Evolutionary conservation across 441 rosid species (phyloP), one percentile per base, ranked within the genome.

Genomic region (Lepidium campestre): DNA sequence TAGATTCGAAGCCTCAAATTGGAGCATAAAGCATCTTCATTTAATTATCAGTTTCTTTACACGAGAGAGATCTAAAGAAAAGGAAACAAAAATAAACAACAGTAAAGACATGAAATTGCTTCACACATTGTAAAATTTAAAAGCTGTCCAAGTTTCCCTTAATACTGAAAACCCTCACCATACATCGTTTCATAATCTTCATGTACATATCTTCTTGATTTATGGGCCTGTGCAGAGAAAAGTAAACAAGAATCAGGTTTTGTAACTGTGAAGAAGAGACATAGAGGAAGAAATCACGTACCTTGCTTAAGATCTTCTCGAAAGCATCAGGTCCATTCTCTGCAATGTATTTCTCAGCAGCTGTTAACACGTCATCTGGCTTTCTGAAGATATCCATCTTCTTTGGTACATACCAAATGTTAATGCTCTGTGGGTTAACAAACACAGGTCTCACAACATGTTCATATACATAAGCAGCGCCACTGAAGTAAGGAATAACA

Each of bases 401-500:
- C 78, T 73, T 81, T 1, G 97, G 97, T 22, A 88, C 81, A 73
- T 90, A 90, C 97, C 96, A 90, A 68, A 90, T 82, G 39, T 87
- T 93, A 68, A 93, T 70, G 36, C 87, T 83, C 27, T 75, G 84
- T 2, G 86, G 94, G 62, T 90, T 88, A 55, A 85, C 41, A 57
- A 86, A 85, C 72, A 93, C 34, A 42, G 94, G 96, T 71, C 96
- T 90, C 70, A 93, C 79, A 62, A 84, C 82, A 70, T 85, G 96
- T 65, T 91, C 89, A 49, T 93, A 93, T 15, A 93, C 97, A 76
- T 91, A 87, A 27, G 99, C 88, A 74, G 99, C 99, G 15, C 99
- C 99, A 7, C 91, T 93, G 79, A 93, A 91, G 80, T 91, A 84
- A 0, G 99, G 99, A 45, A 91, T 85, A 46, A 89, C 99, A 62